Conservation (phyloP, 2,329 filamentous ascomycete genomes). For the Xylaria multiplex region DNA sequence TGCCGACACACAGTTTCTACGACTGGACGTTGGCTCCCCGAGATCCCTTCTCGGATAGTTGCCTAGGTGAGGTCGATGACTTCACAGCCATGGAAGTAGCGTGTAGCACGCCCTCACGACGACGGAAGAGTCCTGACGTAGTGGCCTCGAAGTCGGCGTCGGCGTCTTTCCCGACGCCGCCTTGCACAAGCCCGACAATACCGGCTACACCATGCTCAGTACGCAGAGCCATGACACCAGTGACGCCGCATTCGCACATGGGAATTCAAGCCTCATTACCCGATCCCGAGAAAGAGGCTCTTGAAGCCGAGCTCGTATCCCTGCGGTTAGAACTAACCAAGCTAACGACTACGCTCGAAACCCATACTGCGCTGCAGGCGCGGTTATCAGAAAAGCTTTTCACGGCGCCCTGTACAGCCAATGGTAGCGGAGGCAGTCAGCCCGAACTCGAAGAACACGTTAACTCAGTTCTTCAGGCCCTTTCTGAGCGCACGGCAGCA, state of each 20-base stretch:
- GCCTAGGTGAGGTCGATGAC: constrained; percentile 52
- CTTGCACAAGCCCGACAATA: constrained; percentile 58
- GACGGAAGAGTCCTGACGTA: constrained; percentile 32
- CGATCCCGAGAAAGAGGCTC: constrained; percentile 54
- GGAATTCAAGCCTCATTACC: constrained; percentile 56
- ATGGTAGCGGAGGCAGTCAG: constrained; percentile 28
- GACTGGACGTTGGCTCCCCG: constrained; percentile 64
- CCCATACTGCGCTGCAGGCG: constrained; percentile 56
- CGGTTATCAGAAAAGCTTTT: constrained; percentile 45
- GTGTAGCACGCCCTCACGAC: constrained; percentile 61
- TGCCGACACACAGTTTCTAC: constrained; percentile 42
- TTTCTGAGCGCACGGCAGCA: constrained; percentile 61
- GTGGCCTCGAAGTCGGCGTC: constrained; percentile 19
- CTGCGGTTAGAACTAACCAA: constrained; percentile 61
- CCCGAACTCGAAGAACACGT: constrained; percentile 56
- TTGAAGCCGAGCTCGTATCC: constrained; percentile 60
- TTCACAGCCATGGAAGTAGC: constrained; percentile 63
- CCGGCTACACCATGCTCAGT: constrained; percentile 53
- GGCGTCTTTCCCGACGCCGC: constrained; percentile 64
- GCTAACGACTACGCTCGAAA: constrained; percentile 59
- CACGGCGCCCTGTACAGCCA: constrained; percentile 16
- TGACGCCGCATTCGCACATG: constrained; percentile 48
- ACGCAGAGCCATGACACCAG: constrained; percentile 17
- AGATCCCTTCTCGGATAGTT: constrained; percentile 59
- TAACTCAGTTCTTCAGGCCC: constrained; percentile 55